Conservation (phyloP, 164 flowering plant species). For the Aristolochia californica region DNA sequence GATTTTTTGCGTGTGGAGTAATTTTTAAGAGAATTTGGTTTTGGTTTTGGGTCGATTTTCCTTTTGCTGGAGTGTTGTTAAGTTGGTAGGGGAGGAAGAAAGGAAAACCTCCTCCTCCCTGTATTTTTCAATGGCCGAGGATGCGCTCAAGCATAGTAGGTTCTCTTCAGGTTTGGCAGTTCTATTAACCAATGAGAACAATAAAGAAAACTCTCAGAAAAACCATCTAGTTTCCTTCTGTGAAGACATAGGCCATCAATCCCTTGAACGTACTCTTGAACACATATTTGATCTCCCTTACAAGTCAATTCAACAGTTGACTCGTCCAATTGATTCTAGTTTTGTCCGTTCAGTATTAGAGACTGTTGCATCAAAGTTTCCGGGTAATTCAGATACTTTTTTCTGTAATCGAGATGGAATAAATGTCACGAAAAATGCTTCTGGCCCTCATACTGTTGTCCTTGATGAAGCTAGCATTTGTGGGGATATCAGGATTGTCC, state of each 20-base stretch:
- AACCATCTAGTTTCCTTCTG: conserved; percentile 48
- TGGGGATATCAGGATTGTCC: conserved; percentile 51
- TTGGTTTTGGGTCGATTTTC: background rate
- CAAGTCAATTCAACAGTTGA: conserved; percentile 36
- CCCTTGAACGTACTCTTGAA: conserved; percentile 79
- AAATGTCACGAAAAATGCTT: conserved; percentile 22
- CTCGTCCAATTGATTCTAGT: conserved; percentile 25
- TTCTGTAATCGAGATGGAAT: conserved; percentile 41
- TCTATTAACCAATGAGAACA: conserved; percentile 40
- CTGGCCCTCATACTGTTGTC: conserved; percentile 27
- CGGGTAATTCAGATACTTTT: conserved; percentile 3
- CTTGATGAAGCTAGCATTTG: conserved; percentile 65
- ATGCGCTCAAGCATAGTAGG: conserved; percentile 45
- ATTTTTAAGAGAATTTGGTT: too few relatives aligned
- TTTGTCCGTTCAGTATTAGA: conserved; percentile 37
- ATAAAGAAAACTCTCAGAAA: conserved; percentile 37
- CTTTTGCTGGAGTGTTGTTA: background rate
- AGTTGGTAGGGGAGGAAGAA: conserved; percentile 6
- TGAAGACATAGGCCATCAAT: conserved; percentile 59
- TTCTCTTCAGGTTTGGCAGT: conserved; percentile 77
- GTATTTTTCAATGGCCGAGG: conserved; percentile 51
- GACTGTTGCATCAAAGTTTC: conserved; percentile 23
- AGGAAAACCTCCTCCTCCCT: conserved; percentile 7
- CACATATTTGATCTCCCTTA: conserved; percentile 65
- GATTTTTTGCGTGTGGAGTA: too few relatives aligned